These are phyloP conservation scores for Diaporthe humulicola DNA, from an alignment of 2,329 filamentous ascomycete genomes.

Conservation along the genomic window DNA sequence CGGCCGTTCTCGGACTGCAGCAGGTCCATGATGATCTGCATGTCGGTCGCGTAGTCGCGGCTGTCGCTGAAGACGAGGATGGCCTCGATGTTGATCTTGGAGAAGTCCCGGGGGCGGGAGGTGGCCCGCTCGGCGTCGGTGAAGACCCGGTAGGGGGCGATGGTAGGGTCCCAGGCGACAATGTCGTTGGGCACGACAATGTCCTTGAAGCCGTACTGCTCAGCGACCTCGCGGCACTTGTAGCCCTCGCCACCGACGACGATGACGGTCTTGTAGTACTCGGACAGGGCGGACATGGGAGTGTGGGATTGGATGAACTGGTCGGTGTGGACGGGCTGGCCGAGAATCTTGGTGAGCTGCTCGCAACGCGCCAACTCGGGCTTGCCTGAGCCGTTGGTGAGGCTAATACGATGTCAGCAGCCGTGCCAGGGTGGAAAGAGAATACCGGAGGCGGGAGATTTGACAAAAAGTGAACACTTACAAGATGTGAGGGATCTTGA, in stretches of 20 bases:
- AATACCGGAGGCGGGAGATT: neutral
- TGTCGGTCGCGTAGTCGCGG: slow-evolving; percentile 80
- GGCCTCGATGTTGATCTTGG: slow-evolving; percentile 78
- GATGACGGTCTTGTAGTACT: slow-evolving; percentile 83
- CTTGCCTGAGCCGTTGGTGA: slow-evolving; percentile 83
- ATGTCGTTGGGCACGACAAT: slow-evolving; percentile 82
- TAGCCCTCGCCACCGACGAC: slow-evolving; percentile 83
- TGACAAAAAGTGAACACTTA: slow-evolving; percentile 16
- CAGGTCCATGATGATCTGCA: slow-evolving; percentile 82
- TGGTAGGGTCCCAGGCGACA: slow-evolving; percentile 75
- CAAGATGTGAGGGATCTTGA: slow-evolving; percentile 82
- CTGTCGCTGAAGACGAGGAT: slow-evolving; percentile 83
- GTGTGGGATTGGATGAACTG: slow-evolving; percentile 86
- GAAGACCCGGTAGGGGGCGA: slow-evolving; percentile 78
- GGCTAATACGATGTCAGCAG: slow-evolving; percentile 43
- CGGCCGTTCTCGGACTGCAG: slow-evolving; percentile 77
- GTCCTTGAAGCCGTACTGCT: slow-evolving; percentile 81
- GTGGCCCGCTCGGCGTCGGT: slow-evolving; percentile 76
- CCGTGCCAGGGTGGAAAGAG: neutral
- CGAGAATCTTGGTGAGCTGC: slow-evolving; percentile 76
- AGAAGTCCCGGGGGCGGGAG: slow-evolving; percentile 79
- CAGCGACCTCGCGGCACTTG: slow-evolving; percentile 79
- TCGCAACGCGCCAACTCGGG: slow-evolving; percentile 74
- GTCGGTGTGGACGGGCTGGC: slow-evolving; percentile 74
- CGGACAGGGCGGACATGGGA: slow-evolving; percentile 80